Evolutionary conservation across 78 protist species (phyloP), one percentile per base, ranked within the genome.

Genomic region (Dictyostelium firmibasis): DNA sequence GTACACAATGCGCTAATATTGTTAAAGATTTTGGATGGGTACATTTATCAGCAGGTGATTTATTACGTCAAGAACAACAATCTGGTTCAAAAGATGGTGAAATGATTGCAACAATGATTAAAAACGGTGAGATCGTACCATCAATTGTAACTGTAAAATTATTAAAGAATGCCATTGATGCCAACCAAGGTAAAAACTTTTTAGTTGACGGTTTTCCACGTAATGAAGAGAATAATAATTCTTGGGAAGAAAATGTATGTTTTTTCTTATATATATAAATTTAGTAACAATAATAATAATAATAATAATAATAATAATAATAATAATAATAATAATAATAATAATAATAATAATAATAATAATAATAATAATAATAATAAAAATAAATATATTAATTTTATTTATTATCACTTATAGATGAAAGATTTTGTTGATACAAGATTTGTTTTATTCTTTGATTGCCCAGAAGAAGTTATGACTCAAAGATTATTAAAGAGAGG

Each of bases 11-110:
- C 47, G 96, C 81, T 11, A 64, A 83, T 4, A 91, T 98, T 18
- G 98, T 96, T 33, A 20, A 86, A 67, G 81, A 91, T 14, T 96
- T 67, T 69, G 98, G 97, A 29, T 94, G 70, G 69, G 92, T 74
- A 4, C 99, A 98, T 81, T 64, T 98, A 64, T 91, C 97, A 31
- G 99, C 99, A 5, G 99, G 99, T 33, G 99, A 98, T 29, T 93
- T 98, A 35, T 96, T 98, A 53, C 97, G 99, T 67, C 96, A 94
- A 6, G 99, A 96, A 91, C 35, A 60, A 35, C 47, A 83, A 8
- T 72, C 88, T 13, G 97, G 97, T 79, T 86, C 96, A 23, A 35
- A 67, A 18, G 35, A 93, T 69, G 98, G 97, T 43, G 87, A 78
- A n/a, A 95, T 95, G 97, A 95, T 95, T 43, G 35, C 85, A 18